phyloP scores from a whole-genome alignment of 257 asterid species.

The Mitragyna speciosa region DNA sequence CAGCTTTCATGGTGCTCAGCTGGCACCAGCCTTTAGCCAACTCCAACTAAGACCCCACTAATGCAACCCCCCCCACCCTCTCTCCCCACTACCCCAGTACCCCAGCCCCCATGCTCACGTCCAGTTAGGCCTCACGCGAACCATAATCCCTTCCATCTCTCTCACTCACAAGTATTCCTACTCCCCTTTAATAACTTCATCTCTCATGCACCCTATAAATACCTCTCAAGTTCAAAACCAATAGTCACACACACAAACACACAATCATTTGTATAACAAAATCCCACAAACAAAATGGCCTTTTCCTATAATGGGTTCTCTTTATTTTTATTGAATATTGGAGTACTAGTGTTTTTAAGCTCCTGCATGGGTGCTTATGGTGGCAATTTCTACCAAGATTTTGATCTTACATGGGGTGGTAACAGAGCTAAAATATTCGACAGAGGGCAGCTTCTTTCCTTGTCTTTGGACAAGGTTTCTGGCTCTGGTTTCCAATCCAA shows the following conservation, averaged over 20 bases:
- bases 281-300: constrained; percentile 10
- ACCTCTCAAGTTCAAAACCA: constrained; percentile 15
- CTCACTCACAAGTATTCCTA: constrained; percentile 23
- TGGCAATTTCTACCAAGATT: constrained; percentile 27
- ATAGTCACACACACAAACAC: background rate
- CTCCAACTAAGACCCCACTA: background rate
- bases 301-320: constrained; percentile 11
- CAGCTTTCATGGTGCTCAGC: constrained; percentile 50
- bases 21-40: constrained; percentile 41
- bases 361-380: constrained; percentile 23
- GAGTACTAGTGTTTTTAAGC: constrained; percentile 13
- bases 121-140: too few relatives aligned
- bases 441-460: constrained; percentile 29
- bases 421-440: constrained; percentile 28
- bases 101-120: background rate
- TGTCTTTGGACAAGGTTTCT: constrained; percentile 30
- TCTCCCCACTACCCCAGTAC: too few relatives aligned
- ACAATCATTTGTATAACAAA: background rate
- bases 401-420: constrained; percentile 31
- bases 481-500: constrained; percentile 37
- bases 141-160: background rate
- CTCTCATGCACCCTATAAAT: constrained; percentile 10
- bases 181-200: constrained; percentile 6
- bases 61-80: background rate
- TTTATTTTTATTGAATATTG: background rate